These are phyloP conservation scores for Fagopyrum homotropicum DNA, from an alignment of 148 eudicot species.

Conservation along the genomic window DNA sequence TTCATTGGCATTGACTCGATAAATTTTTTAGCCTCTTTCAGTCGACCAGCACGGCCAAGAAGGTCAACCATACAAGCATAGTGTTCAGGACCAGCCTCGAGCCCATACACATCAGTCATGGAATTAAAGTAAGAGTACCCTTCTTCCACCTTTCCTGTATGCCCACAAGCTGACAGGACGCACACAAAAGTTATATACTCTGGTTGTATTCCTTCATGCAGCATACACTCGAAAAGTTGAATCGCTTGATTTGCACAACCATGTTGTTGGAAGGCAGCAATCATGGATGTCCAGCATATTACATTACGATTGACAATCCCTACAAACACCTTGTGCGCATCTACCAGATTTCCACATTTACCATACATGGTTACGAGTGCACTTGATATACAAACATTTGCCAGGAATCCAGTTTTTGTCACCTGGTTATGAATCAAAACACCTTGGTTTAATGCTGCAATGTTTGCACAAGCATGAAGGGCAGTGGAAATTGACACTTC, in stretches of 20 bases:
- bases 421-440: slow-evolving; percentile 32
- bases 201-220: slow-evolving; percentile 27
- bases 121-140: slow-evolving; percentile 45
- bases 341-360: slow-evolving; percentile 42
- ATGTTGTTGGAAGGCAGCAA: slow-evolving; percentile 32
- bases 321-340: slow-evolving; percentile 29
- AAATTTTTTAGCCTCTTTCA: slow-evolving; percentile 46
- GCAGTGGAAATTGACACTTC: slow-evolving; percentile 34
- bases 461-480: slow-evolving; percentile 32
- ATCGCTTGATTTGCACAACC: slow-evolving; percentile 25
- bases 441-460: slow-evolving; percentile 44
- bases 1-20: slow-evolving; percentile 39
- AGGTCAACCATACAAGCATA: slow-evolving; percentile 53
- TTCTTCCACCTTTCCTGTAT: slow-evolving; percentile 38
- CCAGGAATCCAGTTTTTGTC: slow-evolving; percentile 32
- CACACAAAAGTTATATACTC: slow-evolving; percentile 34
- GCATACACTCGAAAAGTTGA: slow-evolving; percentile 23
- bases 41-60: slow-evolving; percentile 52
- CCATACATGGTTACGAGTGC: slow-evolving; percentile 44
- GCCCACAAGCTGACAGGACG: slow-evolving; percentile 52
- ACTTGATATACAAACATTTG: slow-evolving; percentile 23
- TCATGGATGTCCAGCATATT: slow-evolving; percentile 28
- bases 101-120: slow-evolving; percentile 20
- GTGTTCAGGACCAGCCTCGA: slow-evolving; percentile 38
- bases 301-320: slow-evolving; percentile 21